Evolutionary conservation across 768 basidiomycete species (phyloP).

Genomic region (Psilocybe cubensis): DNA sequence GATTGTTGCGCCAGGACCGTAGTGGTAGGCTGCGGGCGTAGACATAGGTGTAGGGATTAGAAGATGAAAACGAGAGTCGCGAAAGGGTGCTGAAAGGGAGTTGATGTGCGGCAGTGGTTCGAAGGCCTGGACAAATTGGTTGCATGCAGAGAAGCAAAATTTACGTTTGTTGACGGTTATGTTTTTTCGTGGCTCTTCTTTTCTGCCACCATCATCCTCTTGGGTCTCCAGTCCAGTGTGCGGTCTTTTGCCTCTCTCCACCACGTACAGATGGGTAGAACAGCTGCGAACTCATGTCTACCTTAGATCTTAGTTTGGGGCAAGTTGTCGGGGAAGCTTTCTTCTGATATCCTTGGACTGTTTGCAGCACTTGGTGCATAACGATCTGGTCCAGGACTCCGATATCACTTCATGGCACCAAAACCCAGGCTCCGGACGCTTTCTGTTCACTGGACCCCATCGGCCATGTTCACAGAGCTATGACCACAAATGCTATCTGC

Average conservation of each 20-base stretch:
- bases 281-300: not conserved
- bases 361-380: too few relatives aligned
- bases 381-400: too few relatives aligned
- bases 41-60: not conserved
- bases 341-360: too few relatives aligned
- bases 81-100: not conserved
- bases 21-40: not conserved
- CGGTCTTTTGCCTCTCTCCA: too few relatives aligned
- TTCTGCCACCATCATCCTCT: not conserved
- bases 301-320: not conserved
- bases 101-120: not conserved
- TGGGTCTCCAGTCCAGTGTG: not conserved
- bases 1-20: not conserved
- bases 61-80: not conserved
- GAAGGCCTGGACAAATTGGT: constrained; percentile 4
- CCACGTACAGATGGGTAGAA: not conserved
- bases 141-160: constrained; percentile 21
- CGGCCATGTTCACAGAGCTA: too few relatives aligned
- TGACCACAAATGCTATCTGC: too few relatives aligned
- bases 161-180: not conserved
- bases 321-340: too few relatives aligned
- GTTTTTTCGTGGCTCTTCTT: not conserved
- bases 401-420: too few relatives aligned
- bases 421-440: too few relatives aligned
- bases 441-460: too few relatives aligned